Evolutionary conservation across 306 rosid genomes (phyloP), one percentile per base, ranked within the genome.

Genomic region (Dryas drummondii): DNA sequence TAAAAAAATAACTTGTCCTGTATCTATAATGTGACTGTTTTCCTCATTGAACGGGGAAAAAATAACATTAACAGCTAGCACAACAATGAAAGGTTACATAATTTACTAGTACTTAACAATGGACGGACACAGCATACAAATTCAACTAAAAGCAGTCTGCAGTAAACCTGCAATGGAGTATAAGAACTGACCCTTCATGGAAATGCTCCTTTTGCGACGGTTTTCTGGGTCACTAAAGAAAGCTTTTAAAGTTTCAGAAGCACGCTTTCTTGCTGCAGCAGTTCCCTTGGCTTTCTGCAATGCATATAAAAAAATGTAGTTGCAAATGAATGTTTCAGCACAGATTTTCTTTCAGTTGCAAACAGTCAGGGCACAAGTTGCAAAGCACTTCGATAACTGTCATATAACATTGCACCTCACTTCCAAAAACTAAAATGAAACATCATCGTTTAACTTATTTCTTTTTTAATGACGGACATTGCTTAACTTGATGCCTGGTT

Each of bases 211-310:
- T 82, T 80, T 91, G 79, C 55, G 84, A 44, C 96, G 94, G 75
- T 94, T 94, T 88, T 86, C 88, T 66, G 98, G 98, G 81, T 94
- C 88, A 76, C 96, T 88, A 73, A 94, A 94, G 91, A 73, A 94
- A 47, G 82, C 86, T 83, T 90, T 91, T 87, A 90, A 84, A 54
- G 89, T 67, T 74, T 90, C 89, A 71, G 98, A 94, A 41, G 94
- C 73, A 67, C 53, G 94, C 74, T 84, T 91, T 86, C 97, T 87
- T 32, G 98, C 97, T 66, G 88, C 91, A 76, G 68, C 84, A 71
- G 94, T 91, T 84, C 96, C 94, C 81, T 88, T 94, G 80, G 96
- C 86, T 85, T 82, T 91, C 98, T 91, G 87, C 86, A 79, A 63
- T 51, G 47, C 72, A 82, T 58, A 49, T 19, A 49, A 76, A 51